Evolutionary conservation across 257 asterid genomes (phyloP).

Genomic region (Asclepias syriaca): DNA sequence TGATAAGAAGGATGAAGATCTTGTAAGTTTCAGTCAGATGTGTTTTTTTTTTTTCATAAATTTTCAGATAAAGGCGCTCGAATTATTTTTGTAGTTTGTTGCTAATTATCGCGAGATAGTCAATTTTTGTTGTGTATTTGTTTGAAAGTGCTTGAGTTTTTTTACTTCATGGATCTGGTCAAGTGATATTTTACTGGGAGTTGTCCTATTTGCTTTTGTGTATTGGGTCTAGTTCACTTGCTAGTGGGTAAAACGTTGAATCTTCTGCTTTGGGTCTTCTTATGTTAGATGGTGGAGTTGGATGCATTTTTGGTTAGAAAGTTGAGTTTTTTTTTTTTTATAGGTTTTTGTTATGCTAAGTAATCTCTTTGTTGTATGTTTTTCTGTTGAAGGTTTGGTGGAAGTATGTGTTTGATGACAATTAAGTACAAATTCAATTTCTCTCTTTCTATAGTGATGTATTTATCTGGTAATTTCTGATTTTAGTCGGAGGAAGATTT

Average conservation of each 20-base stretch:
- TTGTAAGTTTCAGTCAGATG: slow-evolving; percentile 41
- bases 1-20: slow-evolving; percentile 96
- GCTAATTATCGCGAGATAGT: no score
- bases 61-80: neutral
- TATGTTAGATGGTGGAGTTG: neutral
- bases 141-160: neutral
- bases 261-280: neutral
- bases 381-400: neutral
- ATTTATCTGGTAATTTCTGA: neutral
- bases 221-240: neutral
- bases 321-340: neutral
- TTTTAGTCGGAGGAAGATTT: slow-evolving; percentile 88
- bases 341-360: neutral
- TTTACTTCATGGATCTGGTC: neutral
- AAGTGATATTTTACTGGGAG: neutral
- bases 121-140: neutral
- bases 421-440: neutral
- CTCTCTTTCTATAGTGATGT: neutral
- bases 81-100: no score
- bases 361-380: neutral
- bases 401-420: neutral
- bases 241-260: neutral
- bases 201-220: neutral
- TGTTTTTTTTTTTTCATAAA: neutral
- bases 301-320: neutral